phyloP scores from a whole-genome alignment of 805 yeast genomes.

The Dipodascopsis uninucleata region DNA sequence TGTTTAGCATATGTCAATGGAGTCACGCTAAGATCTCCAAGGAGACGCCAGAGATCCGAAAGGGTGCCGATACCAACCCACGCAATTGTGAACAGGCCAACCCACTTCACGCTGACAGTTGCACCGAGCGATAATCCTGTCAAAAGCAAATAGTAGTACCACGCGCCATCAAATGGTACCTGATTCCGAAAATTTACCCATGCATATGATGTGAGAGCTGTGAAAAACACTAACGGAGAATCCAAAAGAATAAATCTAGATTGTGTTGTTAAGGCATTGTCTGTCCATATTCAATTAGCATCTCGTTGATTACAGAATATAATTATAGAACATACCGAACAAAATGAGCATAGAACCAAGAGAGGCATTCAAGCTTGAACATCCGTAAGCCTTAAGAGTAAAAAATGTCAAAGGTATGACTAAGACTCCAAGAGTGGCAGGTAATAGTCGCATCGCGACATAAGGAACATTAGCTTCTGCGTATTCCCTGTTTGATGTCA shows the following conservation, averaged over 20 bases:
- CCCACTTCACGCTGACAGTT: conserved; percentile 59
- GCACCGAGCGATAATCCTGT: conserved; percentile 53
- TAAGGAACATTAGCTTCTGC: conserved; percentile 45
- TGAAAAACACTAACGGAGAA: conserved; percentile 43
- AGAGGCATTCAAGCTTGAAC: conserved; percentile 49
- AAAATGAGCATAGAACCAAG: conserved; percentile 51
- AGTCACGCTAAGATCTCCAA: conserved; percentile 58
- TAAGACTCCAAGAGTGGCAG: conserved; percentile 53
- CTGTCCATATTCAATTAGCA: too few species aligned
- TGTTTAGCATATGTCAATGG: conserved; percentile 42
- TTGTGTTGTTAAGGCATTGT: conserved; percentile 61
- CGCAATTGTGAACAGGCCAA: conserved; percentile 61
- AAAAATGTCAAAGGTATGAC: conserved; percentile 52
- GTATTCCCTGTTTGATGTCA: conserved; percentile 40
- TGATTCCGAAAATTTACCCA: conserved; percentile 49
- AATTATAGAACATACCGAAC: conserved; percentile 40
- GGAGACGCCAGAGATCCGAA: conserved; percentile 58
- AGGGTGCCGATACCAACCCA: conserved; percentile 57
- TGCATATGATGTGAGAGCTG: conserved; percentile 48
- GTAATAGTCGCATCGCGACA: conserved; percentile 53
- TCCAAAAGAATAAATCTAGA: conserved; percentile 52
- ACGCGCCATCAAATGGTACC: conserved; percentile 45
- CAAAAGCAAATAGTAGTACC: conserved; percentile 51
- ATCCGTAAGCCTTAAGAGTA: conserved; percentile 54
- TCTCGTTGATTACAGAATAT: background rate